Percentiles rank a stretch among this genome's conserved stretches.
phyloP scores from a whole-genome alignment of 257 asterid species.

The Lycium ferocissimum region DNA sequence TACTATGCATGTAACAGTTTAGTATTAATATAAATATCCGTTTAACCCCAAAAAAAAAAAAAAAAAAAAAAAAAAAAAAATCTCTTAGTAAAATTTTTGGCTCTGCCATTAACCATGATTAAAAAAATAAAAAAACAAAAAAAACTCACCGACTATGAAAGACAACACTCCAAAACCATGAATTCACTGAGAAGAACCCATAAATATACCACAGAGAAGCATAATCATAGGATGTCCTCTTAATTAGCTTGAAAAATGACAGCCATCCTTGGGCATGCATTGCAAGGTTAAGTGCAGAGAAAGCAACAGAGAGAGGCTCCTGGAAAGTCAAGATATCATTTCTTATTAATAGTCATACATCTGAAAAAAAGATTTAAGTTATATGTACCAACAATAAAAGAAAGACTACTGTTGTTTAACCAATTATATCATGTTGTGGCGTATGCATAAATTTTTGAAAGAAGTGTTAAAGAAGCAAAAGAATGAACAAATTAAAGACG shows the following conservation, averaged over 20 bases:
- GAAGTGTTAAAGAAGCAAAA: background rate
- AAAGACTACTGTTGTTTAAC: background rate
- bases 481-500: background rate
- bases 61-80: too few species aligned
- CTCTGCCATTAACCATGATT: too few species aligned
- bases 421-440: background rate
- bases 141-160: slow-evolving; percentile 73
- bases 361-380: background rate
- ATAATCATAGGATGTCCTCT: slow-evolving; percentile 70
- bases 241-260: slow-evolving; percentile 73
- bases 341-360: background rate
- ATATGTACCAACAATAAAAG: background rate
- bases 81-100: too few species aligned
- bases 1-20: too few species aligned
- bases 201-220: slow-evolving; percentile 79
- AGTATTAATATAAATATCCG: too few species aligned
- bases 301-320: slow-evolving; percentile 92
- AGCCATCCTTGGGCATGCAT: slow-evolving; percentile 87
- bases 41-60: too few species aligned
- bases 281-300: slow-evolving; percentile 81
- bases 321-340: slow-evolving; percentile 36
- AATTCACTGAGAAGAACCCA: slow-evolving; percentile 72
- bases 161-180: slow-evolving; percentile 87
- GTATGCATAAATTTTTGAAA: background rate
- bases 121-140: background rate